Percentiles rank a stretch among this genome's conserved stretches.
Conservation (phyloP, 208 protist genomes). For the Herpetomonas tarakana region DNA sequence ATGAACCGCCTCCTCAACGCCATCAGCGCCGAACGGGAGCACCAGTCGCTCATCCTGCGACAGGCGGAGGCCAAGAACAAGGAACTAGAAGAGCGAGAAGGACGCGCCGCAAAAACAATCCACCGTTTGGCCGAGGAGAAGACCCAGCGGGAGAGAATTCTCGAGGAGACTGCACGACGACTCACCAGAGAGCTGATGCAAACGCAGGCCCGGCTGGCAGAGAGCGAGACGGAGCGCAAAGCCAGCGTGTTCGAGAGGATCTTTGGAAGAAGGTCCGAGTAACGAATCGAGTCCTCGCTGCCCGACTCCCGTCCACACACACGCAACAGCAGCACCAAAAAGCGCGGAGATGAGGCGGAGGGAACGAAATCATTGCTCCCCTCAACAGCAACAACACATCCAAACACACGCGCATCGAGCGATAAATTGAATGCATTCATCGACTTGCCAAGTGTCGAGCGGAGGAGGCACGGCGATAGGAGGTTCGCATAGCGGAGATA, state of each 20-base stretch:
- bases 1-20: slow-evolving; percentile 58
- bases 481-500: too few relatives aligned
- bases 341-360: too few relatives aligned
- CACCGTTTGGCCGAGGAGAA: slow-evolving; percentile 39
- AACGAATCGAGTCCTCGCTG: too few relatives aligned
- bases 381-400: too few relatives aligned
- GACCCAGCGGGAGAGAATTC: slow-evolving; percentile 49
- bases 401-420: too few relatives aligned
- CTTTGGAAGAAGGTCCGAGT: slow-evolving; percentile 1
- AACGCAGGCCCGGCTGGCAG: slow-evolving; percentile 39
- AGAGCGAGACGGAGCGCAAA: slow-evolving; percentile 31
- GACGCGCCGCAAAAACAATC: slow-evolving; percentile 26
- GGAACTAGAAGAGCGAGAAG: slow-evolving; percentile 59
- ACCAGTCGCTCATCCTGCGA: slow-evolving; percentile 42
- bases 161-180: slow-evolving; percentile 61
- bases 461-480: too few relatives aligned
- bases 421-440: too few relatives aligned
- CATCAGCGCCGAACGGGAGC: slow-evolving; percentile 58
- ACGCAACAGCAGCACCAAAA: too few relatives aligned
- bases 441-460: too few relatives aligned
- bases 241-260: slow-evolving; percentile 38
- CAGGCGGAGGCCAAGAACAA: slow-evolving; percentile 38
- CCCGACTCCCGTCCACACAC: too few relatives aligned
- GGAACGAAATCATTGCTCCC: too few relatives aligned
- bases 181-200: slow-evolving; percentile 67